A percentile compares a stretch with the other conserved stretches of the same genome.
Evolutionary conservation across 2,329 filamentous ascomycete species (phyloP).

Genomic region (Botryotinia narcissicola): DNA sequence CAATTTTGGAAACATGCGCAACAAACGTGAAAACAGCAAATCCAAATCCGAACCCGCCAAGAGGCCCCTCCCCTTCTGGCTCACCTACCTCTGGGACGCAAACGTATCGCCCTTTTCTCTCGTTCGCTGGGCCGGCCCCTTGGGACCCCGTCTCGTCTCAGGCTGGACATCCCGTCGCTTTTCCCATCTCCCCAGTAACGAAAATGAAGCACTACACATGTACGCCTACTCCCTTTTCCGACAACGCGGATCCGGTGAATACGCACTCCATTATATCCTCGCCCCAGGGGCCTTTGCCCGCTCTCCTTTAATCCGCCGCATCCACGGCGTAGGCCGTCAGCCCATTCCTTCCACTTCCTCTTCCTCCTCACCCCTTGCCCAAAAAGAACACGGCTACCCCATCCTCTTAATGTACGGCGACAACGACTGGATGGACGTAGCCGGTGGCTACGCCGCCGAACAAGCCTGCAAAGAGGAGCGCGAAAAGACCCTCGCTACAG

Average conservation of each 20-base stretch:
- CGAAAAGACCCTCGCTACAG: conserved; percentile 56
- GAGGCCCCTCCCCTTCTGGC: conserved; percentile 74
- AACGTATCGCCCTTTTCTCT: conserved; percentile 95
- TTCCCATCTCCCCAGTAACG: conserved; percentile 76
- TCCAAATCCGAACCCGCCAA: conserved; percentile 37
- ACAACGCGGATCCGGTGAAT: conserved; percentile 89
- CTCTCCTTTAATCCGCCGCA: conserved; percentile 80
- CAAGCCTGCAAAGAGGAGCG: conserved; percentile 73
- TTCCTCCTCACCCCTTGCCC: conserved; percentile 8
- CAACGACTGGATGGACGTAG: conserved; percentile 97
- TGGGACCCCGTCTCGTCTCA: conserved; percentile 88
- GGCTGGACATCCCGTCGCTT: conserved; percentile 94
- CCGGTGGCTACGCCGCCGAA: conserved; percentile 75
- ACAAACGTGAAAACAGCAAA: conserved; percentile 40
- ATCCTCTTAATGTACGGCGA: conserved; percentile 96
- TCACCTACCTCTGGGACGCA: conserved; percentile 92
- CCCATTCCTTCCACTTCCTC: conserved; percentile 31
- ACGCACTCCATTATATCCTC: conserved; percentile 86
- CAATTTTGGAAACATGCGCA: conserved; percentile 52
- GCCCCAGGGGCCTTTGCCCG: conserved; percentile 92
- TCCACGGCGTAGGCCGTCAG: conserved; percentile 83
- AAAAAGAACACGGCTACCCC: conserved; percentile 63
- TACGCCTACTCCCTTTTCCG: conserved; percentile 95
- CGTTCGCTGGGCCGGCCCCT: conserved; percentile 80
- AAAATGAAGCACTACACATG: conserved; percentile 82